Base-by-base conservation (phyloP, 139 green algal genomes). In the Yamagishiella unicocca region DNA sequence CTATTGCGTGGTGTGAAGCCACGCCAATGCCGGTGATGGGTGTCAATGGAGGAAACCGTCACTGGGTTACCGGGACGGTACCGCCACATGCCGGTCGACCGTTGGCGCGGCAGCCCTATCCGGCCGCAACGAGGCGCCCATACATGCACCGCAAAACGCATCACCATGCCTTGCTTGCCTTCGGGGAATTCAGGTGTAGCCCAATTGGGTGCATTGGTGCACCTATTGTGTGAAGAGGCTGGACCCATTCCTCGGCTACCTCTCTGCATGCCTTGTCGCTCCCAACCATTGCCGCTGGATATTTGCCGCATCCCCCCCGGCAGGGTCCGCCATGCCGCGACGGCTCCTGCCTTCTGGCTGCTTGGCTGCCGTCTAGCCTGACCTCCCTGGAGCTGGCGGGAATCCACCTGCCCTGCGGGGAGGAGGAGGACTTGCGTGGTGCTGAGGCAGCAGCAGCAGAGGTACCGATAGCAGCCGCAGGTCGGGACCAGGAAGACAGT, bases 341-440 rank as follows among this genome's bases (percentile, higher is more conserved):
- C 55, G 54, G 29, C 27, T 72, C 76, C 7, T 42, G 4, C 21
- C 76, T 83, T 10, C 76, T 54, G 19, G 54, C 54, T 7, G 35
- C 54, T 8, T 83, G 76, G 76, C 76, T 83, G 38, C 76, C 76
- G 12, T 35, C 53, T 0, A 35, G 38, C 33, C 76, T 83, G 21
- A 83, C 76, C 5, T 72, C 45, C 35, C 38, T 83, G 54, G 76
- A 83, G 76, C 76, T 83, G 19, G 76, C 38, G 2, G 54, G 54
- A 9, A 12, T 71, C 1, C 76, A 71, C 53, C 76, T 83, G 22
- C 54, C 54, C 35, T 83, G 76, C 25, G 37, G 10, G 37, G 37
- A 72, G 54, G 37, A 50, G 54, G 76, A 58, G 53, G 45, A 62
- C 17, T 12, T n/a, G n/a, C 10, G n/a, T n/a, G n/a, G n/a, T n/a